Evolutionary conservation across 805 yeast species (phyloP).

Genomic region (Ogataea trehaloabstinens): DNA sequence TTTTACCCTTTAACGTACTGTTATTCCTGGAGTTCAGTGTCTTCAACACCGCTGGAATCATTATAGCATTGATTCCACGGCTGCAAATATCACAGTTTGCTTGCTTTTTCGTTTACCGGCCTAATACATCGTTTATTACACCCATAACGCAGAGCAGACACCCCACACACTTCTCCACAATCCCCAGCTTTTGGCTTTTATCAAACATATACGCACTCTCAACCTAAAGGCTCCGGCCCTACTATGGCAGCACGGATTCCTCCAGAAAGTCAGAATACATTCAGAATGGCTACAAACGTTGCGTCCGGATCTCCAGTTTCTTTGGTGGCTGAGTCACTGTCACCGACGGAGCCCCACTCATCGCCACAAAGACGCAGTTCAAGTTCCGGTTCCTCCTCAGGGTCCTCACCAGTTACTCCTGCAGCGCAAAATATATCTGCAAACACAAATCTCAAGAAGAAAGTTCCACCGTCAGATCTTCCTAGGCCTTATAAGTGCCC

Average conservation of each 20-base stretch:
- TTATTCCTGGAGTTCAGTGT: no score
- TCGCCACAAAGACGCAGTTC: background rate
- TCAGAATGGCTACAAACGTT: slow-evolving; percentile 28
- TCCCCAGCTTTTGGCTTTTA: background rate
- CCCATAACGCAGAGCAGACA: no score
- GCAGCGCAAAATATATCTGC: slow-evolving; percentile 22
- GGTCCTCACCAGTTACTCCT: slow-evolving; percentile 16
- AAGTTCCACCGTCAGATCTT: slow-evolving; percentile 23
- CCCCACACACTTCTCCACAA: background rate
- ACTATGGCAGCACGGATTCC: slow-evolving; percentile 27
- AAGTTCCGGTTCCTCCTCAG: background rate
- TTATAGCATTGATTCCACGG: no score
- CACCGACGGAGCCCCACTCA: background rate
- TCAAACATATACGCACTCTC: background rate
- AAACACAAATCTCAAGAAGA: slow-evolving; percentile 21
- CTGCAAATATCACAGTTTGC: no score
- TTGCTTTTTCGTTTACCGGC: no score
- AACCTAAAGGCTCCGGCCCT: background rate
- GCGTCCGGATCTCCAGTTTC: slow-evolving; percentile 1
- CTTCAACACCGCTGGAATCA: no score
- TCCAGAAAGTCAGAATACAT: slow-evolving; percentile 27
- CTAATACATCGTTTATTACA: no score
- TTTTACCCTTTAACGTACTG: no score
- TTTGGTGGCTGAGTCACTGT: background rate
- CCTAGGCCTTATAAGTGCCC: slow-evolving; percentile 81